Evolutionary conservation across 2,329 filamentous ascomycete species (phyloP), one percentile per base, ranked within the genome.

Genomic region (Huntiella abstrusa): DNA sequence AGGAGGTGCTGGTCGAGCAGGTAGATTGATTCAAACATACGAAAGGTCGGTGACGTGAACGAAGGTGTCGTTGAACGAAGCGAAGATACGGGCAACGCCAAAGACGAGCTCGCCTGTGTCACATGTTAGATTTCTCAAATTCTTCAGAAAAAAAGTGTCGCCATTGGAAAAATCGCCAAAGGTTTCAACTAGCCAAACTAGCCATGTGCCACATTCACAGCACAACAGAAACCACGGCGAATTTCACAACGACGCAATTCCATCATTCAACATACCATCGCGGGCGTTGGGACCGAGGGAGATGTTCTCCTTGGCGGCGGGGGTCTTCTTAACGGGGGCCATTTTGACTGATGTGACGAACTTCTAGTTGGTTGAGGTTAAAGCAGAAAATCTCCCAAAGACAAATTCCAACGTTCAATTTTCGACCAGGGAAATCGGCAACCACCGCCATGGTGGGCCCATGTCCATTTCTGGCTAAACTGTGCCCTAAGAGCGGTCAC

Each of bases 1-100:
- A 47, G 15, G 10, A 5, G n/a, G 15, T 44, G 7, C 28, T 43
- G 41, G 41, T 28, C 2, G 34, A 17, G 33, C 32, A 11, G 33
- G 33, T 44, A 39, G 36, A 17, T 28, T 41, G 41, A 13, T 49
- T 52, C 33, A 39, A 60, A 75, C 76, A 65, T 69, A 86, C 81
- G 73, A 80, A 67, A 98, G 85, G 93, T 96, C 91, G 74, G 91
- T 98, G 65, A 98, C 85, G 74, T 98, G 91, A 66, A 98, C 91
- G 73, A 86, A 86, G 65, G 81, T 86, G 62, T 86, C 82, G 71
- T 86, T 86, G 77, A 86, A 86, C 55, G 84, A 93, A 62, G 87
- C 87, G 70, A 95, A 91, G 75, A 95, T 95, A 67, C 87, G 84
- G 66, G 87, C 87, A 71, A 94, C 87, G 67, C 87, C 87, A 67